Evolutionary conservation across 2,329 filamentous ascomycete genomes (phyloP), one percentile per base, ranked within the genome.

Genomic region (Periconia digitata): DNA sequence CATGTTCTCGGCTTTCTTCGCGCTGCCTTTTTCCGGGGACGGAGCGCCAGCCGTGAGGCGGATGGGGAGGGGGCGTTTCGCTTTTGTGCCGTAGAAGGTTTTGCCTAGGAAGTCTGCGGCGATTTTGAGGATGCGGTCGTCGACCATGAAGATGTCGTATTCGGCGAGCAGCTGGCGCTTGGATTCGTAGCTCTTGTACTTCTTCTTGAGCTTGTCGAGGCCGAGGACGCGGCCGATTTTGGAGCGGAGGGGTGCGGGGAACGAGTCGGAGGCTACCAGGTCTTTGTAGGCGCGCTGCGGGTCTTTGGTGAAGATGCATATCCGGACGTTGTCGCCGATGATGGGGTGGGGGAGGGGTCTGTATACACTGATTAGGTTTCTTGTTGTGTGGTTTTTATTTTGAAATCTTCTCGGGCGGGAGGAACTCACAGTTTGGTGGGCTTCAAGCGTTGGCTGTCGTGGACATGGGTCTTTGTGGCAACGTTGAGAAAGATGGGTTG

Each of bases 121-220:
- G 51, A 81, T 77, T 49, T 81, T 82, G 53, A 85, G 76, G 46
- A 99, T 88, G 41, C 94, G 82, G 66, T 96, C 89, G 70, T 99
- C 94, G 44, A 89, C 92, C 48, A 99, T 80, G 76, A 99, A 97
- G 47, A 97, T 77, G 69, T 97, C 94, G 72, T 96, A 90, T 72
- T 96, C 90, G 38, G 84, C 78, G 54, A 87, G 82, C 29, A 99
- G 82, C 72, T 94, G 90, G 56, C 94, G 82, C 56, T 69, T 67
- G 40, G 84, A 85, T 76, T 99, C 94, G 74, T 90, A 99, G 52
- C 88, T 84, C 77, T 88, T 86, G 80, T 88, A 96, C 76, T 94
- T 92, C 60, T 86, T 81, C 76, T 92, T 92, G 61, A 99, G 79
- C 73, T 97, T 95, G 62, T 81, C 80, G 58, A 92, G 76, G 62